Evolutionary conservation across 441 rosid genomes (phyloP), one percentile per base, ranked within the genome.

Genomic region (Populus hybrid): DNA sequence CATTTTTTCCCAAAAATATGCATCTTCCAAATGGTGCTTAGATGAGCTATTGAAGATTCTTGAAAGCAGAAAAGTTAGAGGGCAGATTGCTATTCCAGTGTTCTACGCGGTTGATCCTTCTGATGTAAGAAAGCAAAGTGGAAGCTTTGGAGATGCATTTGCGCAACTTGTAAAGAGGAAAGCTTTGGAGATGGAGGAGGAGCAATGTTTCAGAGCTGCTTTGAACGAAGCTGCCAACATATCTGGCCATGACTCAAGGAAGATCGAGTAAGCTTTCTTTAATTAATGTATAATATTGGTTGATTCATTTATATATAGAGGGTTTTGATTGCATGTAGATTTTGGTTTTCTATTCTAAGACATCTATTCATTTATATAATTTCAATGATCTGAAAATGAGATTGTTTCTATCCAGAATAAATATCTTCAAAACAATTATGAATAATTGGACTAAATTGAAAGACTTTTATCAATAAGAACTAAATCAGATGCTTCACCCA

Each of bases 141-240:
- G 73, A 40, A 57, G 63, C 63, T 76, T 42, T 26, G 61, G 53
- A 2, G 79, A 57, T 57, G 69, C 32, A 14, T 69, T 76, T 76
- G 32, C 6, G 2, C 3, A 38, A 19, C 67, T 53, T 69, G 73
- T 53, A 18, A 53, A 53, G 61, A 53, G 69, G 21, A 8, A 57
- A 28, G 21, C 42, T 72, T 72, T 72, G 18, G 7, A 40, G 10
- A 30, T 8, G 40, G 40, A 32, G 11, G 32, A 66, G 26, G 26
- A 8, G 69, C 35, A 26, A 16, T 9, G 26, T 23, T 61, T 57
- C 69, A 35, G 69, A 70, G 40, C 24, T 57, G 74, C 74, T 19
- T 76, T 76, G 74, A 61, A 46, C 36, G 74, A 76, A 76, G 68
- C 79, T 50, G 42, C 73, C 18, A 35, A 30, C 40, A 63, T 76